A percentile compares a stretch with the other conserved stretches of the same genome.
Conservation (phyloP, 163 green algal species). For the Scenedesmus sp. region DNA sequence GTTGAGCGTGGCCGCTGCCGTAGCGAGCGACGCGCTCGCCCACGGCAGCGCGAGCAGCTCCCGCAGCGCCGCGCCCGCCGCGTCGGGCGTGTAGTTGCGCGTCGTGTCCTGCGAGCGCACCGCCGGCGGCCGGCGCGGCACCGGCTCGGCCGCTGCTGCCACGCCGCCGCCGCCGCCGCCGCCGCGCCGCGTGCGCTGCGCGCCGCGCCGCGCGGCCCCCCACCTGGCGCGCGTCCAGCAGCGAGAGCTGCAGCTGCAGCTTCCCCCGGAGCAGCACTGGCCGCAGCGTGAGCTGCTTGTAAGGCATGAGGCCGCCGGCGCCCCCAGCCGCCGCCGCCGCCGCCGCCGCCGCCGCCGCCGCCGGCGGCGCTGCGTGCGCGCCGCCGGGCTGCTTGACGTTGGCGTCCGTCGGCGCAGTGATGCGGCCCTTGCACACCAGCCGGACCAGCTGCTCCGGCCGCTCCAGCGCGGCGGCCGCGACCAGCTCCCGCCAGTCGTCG, state of each 20-base stretch:
- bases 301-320: constrained; percentile 8
- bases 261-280: constrained; percentile 54
- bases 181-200: no score
- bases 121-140: no score
- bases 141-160: no score
- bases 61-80: constrained; percentile 25
- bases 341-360: constrained; percentile 15
- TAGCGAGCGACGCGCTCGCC: constrained; percentile 26
- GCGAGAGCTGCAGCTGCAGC: constrained; percentile 51
- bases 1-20: background rate
- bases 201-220: background rate
- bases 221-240: constrained; percentile 43
- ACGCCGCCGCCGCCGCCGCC: background rate
- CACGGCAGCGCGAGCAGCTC: constrained; percentile 49
- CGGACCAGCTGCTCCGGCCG: constrained; percentile 4
- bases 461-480: background rate
- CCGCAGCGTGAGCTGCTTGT: constrained; percentile 46
- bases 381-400: no score
- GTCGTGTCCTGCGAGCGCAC: constrained; percentile 37
- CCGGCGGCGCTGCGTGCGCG: background rate
- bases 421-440: background rate
- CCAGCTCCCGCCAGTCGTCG: background rate
- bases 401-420: background rate
- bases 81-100: constrained; percentile 14
- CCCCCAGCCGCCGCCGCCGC: background rate